A percentile compares a stretch with the other conserved stretches of the same genome.
Evolutionary conservation across 345 rosid genomes (phyloP).

Genomic region (Citrus unshiu): DNA sequence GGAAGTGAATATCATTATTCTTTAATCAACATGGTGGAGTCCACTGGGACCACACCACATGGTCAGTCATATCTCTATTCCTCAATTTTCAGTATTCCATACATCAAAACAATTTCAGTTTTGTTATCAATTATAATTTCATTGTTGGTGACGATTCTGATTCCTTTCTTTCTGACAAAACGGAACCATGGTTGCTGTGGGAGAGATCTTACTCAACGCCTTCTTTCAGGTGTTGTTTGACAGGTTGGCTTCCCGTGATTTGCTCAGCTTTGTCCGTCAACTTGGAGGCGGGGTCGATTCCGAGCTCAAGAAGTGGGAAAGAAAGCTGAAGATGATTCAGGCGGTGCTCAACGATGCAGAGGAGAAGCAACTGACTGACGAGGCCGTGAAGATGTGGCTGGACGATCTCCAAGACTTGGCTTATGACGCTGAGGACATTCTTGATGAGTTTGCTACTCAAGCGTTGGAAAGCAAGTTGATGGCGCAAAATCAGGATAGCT

Average conservation of each 20-base stretch:
- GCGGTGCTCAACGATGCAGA: neutral
- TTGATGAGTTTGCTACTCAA: too few species aligned
- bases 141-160: too few species aligned
- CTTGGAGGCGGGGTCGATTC: neutral
- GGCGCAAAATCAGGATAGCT: too few species aligned
- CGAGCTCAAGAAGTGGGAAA: neutral
- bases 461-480: too few species aligned
- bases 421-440: conserved; percentile 2
- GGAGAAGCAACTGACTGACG: neutral
- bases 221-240: neutral
- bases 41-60: too few species aligned
- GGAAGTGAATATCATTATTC: too few species aligned
- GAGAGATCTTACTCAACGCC: neutral
- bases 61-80: too few species aligned
- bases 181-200: neutral
- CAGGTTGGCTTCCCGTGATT: neutral
- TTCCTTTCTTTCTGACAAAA: too few species aligned
- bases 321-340: neutral
- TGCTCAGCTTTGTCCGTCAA: neutral
- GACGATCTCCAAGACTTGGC: neutral
- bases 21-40: too few species aligned
- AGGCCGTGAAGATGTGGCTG: neutral
- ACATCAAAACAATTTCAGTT: too few species aligned
- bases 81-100: too few species aligned
- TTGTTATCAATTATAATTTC: too few species aligned